phyloP scores from a whole-genome alignment of 2,329 filamentous ascomycete genomes.

The Alternaria sp. region DNA sequence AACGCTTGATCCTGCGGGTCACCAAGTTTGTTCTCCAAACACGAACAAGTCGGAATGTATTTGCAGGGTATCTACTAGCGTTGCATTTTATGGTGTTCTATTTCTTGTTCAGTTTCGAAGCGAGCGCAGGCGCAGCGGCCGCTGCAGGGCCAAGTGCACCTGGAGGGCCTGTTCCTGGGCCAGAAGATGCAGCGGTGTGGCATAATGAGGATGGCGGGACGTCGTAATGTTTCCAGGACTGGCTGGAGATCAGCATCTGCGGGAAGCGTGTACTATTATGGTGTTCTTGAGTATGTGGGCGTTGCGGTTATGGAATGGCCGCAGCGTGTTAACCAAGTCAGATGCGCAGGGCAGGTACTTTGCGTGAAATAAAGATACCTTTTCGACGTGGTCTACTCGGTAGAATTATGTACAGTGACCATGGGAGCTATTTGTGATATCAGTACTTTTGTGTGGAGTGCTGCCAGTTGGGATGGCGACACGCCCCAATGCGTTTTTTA shows the following conservation, averaged over 20 bases:
- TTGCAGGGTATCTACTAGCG: conserved; percentile 88
- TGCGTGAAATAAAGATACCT: neutral
- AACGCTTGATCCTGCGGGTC: conserved; percentile 87
- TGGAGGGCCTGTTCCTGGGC: conserved; percentile 23
- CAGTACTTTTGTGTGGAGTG: neutral
- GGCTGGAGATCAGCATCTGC: conserved; percentile 16
- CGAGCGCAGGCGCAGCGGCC: conserved; percentile 38
- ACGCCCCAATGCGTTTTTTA: neutral
- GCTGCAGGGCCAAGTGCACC: conserved; percentile 44
- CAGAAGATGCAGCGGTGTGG: conserved; percentile 44
- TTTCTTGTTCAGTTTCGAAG: conserved; percentile 84
- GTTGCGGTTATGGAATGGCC: neutral
- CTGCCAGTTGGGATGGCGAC: neutral
- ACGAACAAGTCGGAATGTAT: conserved; percentile 88
- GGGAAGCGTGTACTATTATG: conserved; percentile 10
- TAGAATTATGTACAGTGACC: neutral
- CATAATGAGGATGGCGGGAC: conserved; percentile 45
- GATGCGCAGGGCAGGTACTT: conserved; percentile 1
- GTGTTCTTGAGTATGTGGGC: conserved; percentile 2
- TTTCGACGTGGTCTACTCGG: neutral
- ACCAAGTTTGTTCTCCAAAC: conserved; percentile 91
- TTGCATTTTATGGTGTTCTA: conserved; percentile 88
- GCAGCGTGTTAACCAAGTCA: neutral
- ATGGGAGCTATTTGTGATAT: neutral
- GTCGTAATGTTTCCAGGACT: conserved; percentile 29